phyloP scores from a whole-genome alignment of 169 alveolate genomes.

The Ichthyophthirius multifiliis region DNA sequence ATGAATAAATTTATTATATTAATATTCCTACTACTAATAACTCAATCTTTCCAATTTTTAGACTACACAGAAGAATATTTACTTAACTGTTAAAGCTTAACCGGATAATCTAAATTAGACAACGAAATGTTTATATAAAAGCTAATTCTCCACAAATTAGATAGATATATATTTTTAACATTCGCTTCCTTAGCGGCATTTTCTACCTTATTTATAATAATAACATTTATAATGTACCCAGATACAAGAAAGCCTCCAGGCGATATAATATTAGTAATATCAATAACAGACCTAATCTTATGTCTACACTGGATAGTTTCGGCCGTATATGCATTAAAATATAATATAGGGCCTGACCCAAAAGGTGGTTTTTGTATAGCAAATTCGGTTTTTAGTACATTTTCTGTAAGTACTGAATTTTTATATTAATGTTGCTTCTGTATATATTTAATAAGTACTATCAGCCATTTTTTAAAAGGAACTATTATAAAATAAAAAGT shows the following conservation, averaged over 20 bases:
- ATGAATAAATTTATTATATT: too few relatives aligned
- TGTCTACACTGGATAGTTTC: slow-evolving; percentile 32
- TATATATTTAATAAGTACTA: not conserved
- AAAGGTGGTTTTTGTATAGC: slow-evolving; percentile 25
- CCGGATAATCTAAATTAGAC: too few relatives aligned
- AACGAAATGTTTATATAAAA: too few relatives aligned
- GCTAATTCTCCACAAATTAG: not conserved
- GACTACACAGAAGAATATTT: not conserved
- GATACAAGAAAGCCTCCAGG: slow-evolving; percentile 37
- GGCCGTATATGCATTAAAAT: not conserved
- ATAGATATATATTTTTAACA: not conserved
- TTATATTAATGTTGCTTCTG: not conserved
- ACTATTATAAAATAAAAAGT: not conserved
- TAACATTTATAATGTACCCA: slow-evolving; percentile 23
- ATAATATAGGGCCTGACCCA: not conserved
- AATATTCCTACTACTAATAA: too few relatives aligned
- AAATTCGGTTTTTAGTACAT: slow-evolving; percentile 16
- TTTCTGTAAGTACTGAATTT: slow-evolving; percentile 29
- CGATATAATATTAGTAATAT: slow-evolving; percentile 29
- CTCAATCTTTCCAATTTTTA: too few relatives aligned
- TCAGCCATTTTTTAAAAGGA: not conserved
- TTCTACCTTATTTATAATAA: slow-evolving; percentile 23
- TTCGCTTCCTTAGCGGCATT: slow-evolving; percentile 30
- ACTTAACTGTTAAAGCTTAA: not conserved
- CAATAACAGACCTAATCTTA: slow-evolving; percentile 24